Base-by-base conservation (phyloP, 345 rosid species). In the Ceriops decandra region DNA sequence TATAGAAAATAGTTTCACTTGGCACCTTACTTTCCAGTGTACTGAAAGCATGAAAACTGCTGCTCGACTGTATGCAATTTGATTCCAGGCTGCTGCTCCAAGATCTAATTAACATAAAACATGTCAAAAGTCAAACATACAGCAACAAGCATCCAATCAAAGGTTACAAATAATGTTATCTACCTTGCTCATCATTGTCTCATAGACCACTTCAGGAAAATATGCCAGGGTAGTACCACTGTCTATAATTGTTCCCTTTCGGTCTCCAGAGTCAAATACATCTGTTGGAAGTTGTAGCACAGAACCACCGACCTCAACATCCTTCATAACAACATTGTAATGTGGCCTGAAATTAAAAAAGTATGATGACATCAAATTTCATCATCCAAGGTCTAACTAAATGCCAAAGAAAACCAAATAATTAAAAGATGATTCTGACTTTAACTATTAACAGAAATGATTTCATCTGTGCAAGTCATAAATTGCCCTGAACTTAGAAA, bases 141-240 rank as follows among this genome's bases (percentile, higher is more conserved):
- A 47, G 49, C 5, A 19, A 36, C 16, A 52, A 71, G 28, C 5
- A 32, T 17, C 21, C 35, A 64, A 52, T 5, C n/a, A 47, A 42
- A 10, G 9, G 46, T 47, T 15, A 5, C 58, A 49, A 62, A 51
- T 36, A 64, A 20, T 28, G 33, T 5, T 2, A 56, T 24, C 53
- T 64, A 87, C 97, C 85, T 78, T 66, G 38, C n/a, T 36, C 77
- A 87, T 69, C 67, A 91, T 2, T 22, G 82, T 70, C 31, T 83
- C 68, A 69, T 84, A 88, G 62, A 88, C 74, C 30, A 62, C 49
- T 0, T 71, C 33, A 1, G 97, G 92, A 61, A 91, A 82, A 83
- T 91, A 91, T 57, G 90, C 87, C 80, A 91, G 85, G 68, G 95
- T 89, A 64, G 97, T 88, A 65, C 97, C 97, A 76, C 97, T 91